A percentile compares a stretch with the other conserved stretches of the same genome.
Conservation (phyloP, 306 rosid species). For the Chamaecrista fasciculata region DNA sequence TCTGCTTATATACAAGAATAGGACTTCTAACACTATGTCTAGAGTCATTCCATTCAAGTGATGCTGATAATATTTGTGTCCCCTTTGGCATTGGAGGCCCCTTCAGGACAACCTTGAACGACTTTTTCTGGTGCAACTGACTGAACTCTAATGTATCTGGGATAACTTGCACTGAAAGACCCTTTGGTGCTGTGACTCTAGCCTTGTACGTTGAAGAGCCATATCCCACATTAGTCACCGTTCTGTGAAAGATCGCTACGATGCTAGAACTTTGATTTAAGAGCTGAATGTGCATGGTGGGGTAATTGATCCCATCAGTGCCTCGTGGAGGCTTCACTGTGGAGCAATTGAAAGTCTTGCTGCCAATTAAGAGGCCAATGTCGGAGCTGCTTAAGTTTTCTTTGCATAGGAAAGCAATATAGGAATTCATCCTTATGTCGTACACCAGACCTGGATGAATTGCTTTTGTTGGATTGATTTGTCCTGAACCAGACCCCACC, state of each 20-base stretch:
- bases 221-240: conserved; percentile 62
- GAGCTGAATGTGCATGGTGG: conserved; percentile 56
- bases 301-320: conserved; percentile 82
- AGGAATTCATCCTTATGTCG: conserved; percentile 43
- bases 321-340: conserved; percentile 37
- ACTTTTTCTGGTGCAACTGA: conserved; percentile 29
- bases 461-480: conserved; percentile 57
- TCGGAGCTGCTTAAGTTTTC: conserved; percentile 43
- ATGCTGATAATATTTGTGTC: conserved; percentile 23
- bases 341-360: conserved; percentile 42
- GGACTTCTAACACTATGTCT: conserved; percentile 58
- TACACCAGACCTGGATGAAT: conserved; percentile 66
- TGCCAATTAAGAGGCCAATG: conserved; percentile 46
- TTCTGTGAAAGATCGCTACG: conserved; percentile 56
- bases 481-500: conserved; percentile 72
- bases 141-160: conserved; percentile 52
- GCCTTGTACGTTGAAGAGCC: conserved; percentile 55
- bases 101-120: conserved; percentile 55
- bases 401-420: conserved; percentile 60
- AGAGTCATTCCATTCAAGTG: conserved; percentile 65
- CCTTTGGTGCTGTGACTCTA: conserved; percentile 46
- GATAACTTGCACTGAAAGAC: conserved; percentile 47
- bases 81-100: conserved; percentile 40
- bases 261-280: conserved; percentile 10
- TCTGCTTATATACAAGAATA: conserved; percentile 42